These are phyloP conservation scores for Pseudocercospora cruenta DNA, from an alignment of 2,329 filamentous ascomycete genomes.

Conservation along the genomic window DNA sequence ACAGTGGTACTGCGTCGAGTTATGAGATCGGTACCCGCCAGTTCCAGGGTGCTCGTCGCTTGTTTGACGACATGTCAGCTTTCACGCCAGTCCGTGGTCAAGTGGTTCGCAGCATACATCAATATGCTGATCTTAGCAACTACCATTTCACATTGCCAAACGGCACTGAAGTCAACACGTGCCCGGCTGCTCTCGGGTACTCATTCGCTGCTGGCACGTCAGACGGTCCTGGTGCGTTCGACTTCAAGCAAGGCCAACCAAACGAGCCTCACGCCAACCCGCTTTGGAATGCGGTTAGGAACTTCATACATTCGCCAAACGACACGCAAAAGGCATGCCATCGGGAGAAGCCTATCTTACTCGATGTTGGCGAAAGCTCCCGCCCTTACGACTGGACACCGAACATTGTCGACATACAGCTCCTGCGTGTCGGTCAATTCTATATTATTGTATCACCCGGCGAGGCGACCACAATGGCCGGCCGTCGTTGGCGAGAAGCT, in stretches of 20 bases:
- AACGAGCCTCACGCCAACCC: slow-evolving; percentile 74
- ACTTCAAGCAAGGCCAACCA: slow-evolving; percentile 87
- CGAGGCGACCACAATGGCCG: slow-evolving; percentile 91
- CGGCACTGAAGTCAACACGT: slow-evolving; percentile 71
- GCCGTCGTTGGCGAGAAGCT: slow-evolving; percentile 79
- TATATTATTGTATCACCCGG: slow-evolving; percentile 83
- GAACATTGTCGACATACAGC: slow-evolving; percentile 88
- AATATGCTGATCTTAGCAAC: slow-evolving; percentile 78
- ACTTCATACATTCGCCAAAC: slow-evolving; percentile 70
- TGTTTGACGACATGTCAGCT: slow-evolving; percentile 56
- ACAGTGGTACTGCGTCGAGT: slow-evolving; percentile 69
- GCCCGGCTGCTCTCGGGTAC: slow-evolving; percentile 85
- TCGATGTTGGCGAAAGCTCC: slow-evolving; percentile 83
- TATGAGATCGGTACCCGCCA: slow-evolving; percentile 78
- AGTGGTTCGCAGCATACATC: slow-evolving; percentile 79
- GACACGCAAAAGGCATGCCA: slow-evolving; percentile 76
- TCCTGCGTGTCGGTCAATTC: slow-evolving; percentile 80
- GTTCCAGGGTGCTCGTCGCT: slow-evolving; percentile 60
- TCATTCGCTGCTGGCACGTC: slow-evolving; percentile 92
- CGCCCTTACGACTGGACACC: slow-evolving; percentile 84
- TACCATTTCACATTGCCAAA: slow-evolving; percentile 76
- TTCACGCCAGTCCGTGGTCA: slow-evolving; percentile 62
- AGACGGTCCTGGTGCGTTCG: slow-evolving; percentile 87
- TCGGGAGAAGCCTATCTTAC: slow-evolving; percentile 76
- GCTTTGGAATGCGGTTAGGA: slow-evolving; percentile 77